Evolutionary conservation across 2,329 filamentous ascomycete genomes (phyloP).

Genomic region (Grosmannia penicillata): DNA sequence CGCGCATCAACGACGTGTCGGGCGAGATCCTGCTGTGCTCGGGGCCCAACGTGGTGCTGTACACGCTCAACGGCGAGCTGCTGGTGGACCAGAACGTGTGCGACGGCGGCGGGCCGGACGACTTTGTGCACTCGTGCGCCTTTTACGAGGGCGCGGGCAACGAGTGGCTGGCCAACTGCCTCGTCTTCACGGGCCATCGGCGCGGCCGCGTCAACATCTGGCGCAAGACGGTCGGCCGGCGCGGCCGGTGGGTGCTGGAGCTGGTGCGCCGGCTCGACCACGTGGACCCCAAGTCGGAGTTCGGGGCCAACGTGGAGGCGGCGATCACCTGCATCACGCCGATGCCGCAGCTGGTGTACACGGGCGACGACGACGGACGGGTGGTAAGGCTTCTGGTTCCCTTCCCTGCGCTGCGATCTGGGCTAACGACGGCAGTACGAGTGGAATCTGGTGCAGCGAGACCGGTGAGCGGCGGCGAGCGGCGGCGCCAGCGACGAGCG

Average conservation of each 20-base stretch:
- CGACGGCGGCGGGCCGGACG: slow-evolving; percentile 34
- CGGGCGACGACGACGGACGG: slow-evolving; percentile 82
- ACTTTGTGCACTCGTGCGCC: slow-evolving; percentile 66
- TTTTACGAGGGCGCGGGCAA: slow-evolving; percentile 87
- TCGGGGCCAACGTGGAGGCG: slow-evolving; percentile 40
- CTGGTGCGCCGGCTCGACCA: slow-evolving; percentile 74
- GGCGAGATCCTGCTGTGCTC: slow-evolving; percentile 81
- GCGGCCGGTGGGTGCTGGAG: slow-evolving; percentile 58
- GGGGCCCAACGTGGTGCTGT: slow-evolving; percentile 60
- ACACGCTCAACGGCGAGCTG: slow-evolving; percentile 74
- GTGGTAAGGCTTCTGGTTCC: slow-evolving; percentile 45
- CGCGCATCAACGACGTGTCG: slow-evolving; percentile 76
- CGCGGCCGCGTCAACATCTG: slow-evolving; percentile 73
- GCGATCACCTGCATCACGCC: slow-evolving; percentile 78
- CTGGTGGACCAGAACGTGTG: slow-evolving; percentile 75
- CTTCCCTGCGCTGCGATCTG: not conserved
- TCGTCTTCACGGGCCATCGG: slow-evolving; percentile 81
- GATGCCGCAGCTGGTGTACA: slow-evolving; percentile 74
- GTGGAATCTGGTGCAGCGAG: slow-evolving; percentile 45
- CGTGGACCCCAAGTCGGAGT: slow-evolving; percentile 51
- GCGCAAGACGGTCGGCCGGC: slow-evolving; percentile 34
- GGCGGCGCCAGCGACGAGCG: not conserved
- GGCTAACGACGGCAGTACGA: slow-evolving; percentile 34
- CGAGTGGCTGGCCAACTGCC: slow-evolving; percentile 77
- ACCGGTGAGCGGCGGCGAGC: slow-evolving; percentile 22